phyloP scores from a whole-genome alignment of 148 eudicot species.

The Fagopyrum homotropicum region DNA sequence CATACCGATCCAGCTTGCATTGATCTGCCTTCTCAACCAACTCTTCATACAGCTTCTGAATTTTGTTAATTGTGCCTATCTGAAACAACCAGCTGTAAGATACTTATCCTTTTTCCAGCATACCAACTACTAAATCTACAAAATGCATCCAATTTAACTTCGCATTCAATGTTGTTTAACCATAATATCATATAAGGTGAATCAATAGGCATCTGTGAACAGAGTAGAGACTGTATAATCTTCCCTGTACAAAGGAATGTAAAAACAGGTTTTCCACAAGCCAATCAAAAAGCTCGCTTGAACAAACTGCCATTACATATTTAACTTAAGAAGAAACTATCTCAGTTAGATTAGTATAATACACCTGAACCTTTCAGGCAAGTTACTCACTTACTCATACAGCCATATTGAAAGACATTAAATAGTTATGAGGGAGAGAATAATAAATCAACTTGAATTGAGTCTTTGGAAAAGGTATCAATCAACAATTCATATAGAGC shows the following conservation, averaged over 20 bases:
- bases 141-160: not conserved
- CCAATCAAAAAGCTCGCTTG: not conserved
- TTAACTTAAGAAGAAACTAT: not conserved
- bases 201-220: not conserved
- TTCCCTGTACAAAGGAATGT: too few relatives aligned
- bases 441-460: not conserved
- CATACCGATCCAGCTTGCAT: slow-evolving; percentile 78
- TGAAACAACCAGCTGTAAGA: slow-evolving; percentile 29
- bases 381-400: not conserved
- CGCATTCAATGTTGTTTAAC: slow-evolving; percentile 1
- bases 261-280: not conserved
- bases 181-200: not conserved
- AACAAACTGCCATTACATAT: not conserved
- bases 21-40: slow-evolving; percentile 62
- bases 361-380: not conserved
- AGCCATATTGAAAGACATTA: not conserved
- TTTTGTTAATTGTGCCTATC: slow-evolving; percentile 66
- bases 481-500: not conserved
- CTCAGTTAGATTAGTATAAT: not conserved
- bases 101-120: not conserved
- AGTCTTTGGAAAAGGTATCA: not conserved
- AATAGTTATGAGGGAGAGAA: not conserved
- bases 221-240: not conserved
- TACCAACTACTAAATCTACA: not conserved
- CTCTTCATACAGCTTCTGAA: slow-evolving; percentile 84